Base-by-base conservation (phyloP, 176 grass and related monocot genomes). In the Cenchrus americanus region DNA sequence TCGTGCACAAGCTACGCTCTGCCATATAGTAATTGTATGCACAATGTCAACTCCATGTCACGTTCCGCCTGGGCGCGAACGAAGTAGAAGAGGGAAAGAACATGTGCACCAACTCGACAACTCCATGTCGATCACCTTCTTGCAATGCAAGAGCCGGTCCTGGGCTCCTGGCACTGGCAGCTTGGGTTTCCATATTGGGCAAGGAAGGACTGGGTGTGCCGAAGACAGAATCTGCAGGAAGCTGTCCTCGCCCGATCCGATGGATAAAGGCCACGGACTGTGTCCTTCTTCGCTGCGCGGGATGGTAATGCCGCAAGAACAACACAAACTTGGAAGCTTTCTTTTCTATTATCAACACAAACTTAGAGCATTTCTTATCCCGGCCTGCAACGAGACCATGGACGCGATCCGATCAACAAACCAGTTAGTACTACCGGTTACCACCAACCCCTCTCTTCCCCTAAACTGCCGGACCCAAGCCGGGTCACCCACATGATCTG, bases 341-440 rank as follows among this genome's bases (percentile, higher is more conserved):
- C 80, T 59, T 53, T 82, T 87, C 80, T 59, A 52, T 26, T 22
- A 30, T 30, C 27, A 30, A 30, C 27, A 30, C 27, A 30, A 30
- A 30, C 27, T 30, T 30, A 2, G 27, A 30, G 27, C 2, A 30
- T 30, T 30, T 21, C 64, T 23, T 62, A 27, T 5, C 66, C 22
- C 14, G 75, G 59, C 81, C 59, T 51, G 50, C 76, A 18, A n/a
- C 54, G 19, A 17, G 47, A 14, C 21, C 88, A 30, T 77, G 74
- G 78, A 82, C 66, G 73, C 50, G 84, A 86, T 90, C 88, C 75
- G 51, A 78, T 86, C 88, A 90, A 86, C 88, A 90, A 86, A 78
- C 73, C 48, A 7, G 50, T 17, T 32, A n/a, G n/a, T n/a, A 47
- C 55, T 37, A 37, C 34, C 63, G 15, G 62, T 65, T 80, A 74